Conservation (phyloP, 2,329 filamentous ascomycete species). For the Hypomyces perniciosus region DNA sequence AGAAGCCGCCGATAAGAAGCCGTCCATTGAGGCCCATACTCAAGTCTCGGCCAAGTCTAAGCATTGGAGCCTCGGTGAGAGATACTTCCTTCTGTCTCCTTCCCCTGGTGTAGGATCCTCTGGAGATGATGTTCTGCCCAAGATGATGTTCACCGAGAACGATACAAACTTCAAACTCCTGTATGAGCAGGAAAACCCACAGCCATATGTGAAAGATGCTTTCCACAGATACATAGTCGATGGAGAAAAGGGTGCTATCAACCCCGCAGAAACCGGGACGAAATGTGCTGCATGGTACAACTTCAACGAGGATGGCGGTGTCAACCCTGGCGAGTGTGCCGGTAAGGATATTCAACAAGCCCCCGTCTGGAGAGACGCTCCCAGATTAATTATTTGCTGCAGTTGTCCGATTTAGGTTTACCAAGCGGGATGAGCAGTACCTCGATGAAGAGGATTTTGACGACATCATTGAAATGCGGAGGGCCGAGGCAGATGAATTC, state of each 20-base stretch:
- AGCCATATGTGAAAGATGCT: slow-evolving; percentile 87
- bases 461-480: slow-evolving; percentile 78
- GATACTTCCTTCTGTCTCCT: slow-evolving; percentile 79
- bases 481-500: slow-evolving; percentile 91
- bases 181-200: slow-evolving; percentile 72
- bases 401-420: slow-evolving; percentile 88
- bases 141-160: slow-evolving; percentile 90
- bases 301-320: slow-evolving; percentile 84
- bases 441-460: slow-evolving; percentile 92
- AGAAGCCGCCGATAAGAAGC: slow-evolving; percentile 70
- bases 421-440: slow-evolving; percentile 67
- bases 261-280: slow-evolving; percentile 73
- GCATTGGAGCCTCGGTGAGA: slow-evolving; percentile 73
- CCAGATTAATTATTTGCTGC: slow-evolving; percentile 4
- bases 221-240: slow-evolving; percentile 87
- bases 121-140: slow-evolving; percentile 76
- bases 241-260: slow-evolving; percentile 72
- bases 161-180: slow-evolving; percentile 80
- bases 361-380: neutral
- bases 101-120: slow-evolving; percentile 78
- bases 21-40: slow-evolving; percentile 61
- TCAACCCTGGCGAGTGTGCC: slow-evolving; percentile 85
- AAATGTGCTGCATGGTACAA: slow-evolving; percentile 89
- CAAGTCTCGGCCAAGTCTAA: slow-evolving; percentile 68
- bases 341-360: slow-evolving; percentile 41